Conservation (phyloP, 129 eudicot species). For the Flaveria brownii region DNA sequence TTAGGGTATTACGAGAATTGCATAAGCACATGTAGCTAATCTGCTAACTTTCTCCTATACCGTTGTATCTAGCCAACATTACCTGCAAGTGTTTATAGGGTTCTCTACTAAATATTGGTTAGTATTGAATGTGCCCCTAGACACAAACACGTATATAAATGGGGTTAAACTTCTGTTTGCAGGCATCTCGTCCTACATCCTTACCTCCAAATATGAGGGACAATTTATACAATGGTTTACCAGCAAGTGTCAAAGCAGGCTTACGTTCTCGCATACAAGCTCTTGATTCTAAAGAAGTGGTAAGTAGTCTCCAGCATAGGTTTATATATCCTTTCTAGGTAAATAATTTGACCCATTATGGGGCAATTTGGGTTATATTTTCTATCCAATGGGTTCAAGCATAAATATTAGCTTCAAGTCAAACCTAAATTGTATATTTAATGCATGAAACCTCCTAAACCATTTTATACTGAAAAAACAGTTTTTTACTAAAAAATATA, state of each 20-base stretch:
- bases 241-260: conserved; percentile 61
- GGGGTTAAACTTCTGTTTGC: neutral
- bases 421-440: neutral
- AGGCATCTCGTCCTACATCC: conserved; percentile 91
- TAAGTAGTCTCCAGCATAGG: conserved; percentile 27
- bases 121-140: no score
- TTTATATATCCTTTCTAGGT: neutral
- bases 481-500: neutral
- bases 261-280: conserved; percentile 68
- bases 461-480: neutral
- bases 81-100: no score
- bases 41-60: no score
- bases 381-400: neutral
- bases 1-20: no score
- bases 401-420: neutral
- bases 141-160: neutral
- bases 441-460: neutral
- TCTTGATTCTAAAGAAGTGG: conserved; percentile 60
- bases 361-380: neutral
- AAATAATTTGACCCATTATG: neutral
- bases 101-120: no score
- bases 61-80: no score
- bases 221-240: conserved; percentile 73
- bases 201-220: conserved; percentile 91
- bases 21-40: no score